Percentiles rank a stretch among this genome's conserved stretches.
These are phyloP conservation scores for Calycina marina DNA, from an alignment of 2,329 filamentous ascomycete species.

Conservation along the genomic window DNA sequence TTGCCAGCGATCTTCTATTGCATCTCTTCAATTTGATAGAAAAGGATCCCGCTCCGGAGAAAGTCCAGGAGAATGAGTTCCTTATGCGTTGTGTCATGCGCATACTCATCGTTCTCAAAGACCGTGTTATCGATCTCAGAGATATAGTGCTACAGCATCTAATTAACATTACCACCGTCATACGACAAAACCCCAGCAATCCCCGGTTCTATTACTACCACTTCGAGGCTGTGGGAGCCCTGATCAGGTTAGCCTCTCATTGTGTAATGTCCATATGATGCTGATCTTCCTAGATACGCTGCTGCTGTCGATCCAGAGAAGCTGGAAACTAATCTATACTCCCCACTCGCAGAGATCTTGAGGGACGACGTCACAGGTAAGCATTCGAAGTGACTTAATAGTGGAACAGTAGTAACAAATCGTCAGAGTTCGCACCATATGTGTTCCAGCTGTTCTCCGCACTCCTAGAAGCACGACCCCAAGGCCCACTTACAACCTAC, in stretches of 20 bases:
- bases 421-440: conserved; percentile 79
- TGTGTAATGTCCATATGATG: neutral
- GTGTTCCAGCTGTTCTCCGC: conserved; percentile 92
- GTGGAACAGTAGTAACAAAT: too few species aligned
- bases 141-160: conserved; percentile 74
- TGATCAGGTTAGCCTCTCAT: conserved; percentile 37
- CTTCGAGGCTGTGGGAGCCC: conserved; percentile 83
- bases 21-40: conserved; percentile 89
- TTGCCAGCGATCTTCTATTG: conserved; percentile 73
- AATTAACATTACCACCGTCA: conserved; percentile 78
- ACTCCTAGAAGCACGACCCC: conserved; percentile 72
- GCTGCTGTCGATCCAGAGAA: conserved; percentile 54
- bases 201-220: conserved; percentile 97
- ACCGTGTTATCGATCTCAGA: conserved; percentile 57
- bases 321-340: conserved; percentile 69
- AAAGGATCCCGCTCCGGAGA: conserved; percentile 68
- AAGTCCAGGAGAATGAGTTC: conserved; percentile 98
- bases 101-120: conserved; percentile 85
- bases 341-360: conserved; percentile 68
- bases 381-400: conserved; percentile 15
- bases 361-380: conserved; percentile 66
- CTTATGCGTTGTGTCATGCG: conserved; percentile 98
- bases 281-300: conserved; percentile 33
- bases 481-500: conserved; percentile 61
- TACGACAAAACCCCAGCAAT: conserved; percentile 91